Evolutionary conservation across 2,329 filamentous ascomycete species (phyloP).

Genomic region (Didymella glomerata): DNA sequence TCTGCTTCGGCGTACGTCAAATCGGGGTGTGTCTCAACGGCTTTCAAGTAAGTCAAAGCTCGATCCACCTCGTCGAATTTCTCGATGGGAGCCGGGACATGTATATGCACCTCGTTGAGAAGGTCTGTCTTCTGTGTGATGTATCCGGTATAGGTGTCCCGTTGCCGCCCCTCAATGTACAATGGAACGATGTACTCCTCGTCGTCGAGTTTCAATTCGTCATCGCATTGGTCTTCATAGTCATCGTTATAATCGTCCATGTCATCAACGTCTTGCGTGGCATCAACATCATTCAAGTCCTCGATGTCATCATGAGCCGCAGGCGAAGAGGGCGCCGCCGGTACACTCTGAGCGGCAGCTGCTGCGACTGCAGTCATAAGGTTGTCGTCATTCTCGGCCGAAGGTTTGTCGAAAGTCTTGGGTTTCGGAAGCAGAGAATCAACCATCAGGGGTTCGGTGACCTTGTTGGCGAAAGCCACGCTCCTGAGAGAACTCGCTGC

Average conservation of each 20-base stretch:
- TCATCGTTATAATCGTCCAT: slow-evolving; percentile 15
- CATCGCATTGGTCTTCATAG: slow-evolving; percentile 35
- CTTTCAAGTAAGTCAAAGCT: slow-evolving; percentile 32
- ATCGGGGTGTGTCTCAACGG: slow-evolving; percentile 46
- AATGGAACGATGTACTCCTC: slow-evolving; percentile 48
- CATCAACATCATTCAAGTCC: slow-evolving; percentile 11
- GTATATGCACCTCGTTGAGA: slow-evolving; percentile 24
- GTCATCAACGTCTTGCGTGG: slow-evolving; percentile 22
- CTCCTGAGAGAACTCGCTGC: slow-evolving; percentile 41
- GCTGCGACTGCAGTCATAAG: slow-evolving; percentile 11
- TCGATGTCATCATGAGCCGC: slow-evolving; percentile 28
- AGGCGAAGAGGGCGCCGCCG: not conserved
- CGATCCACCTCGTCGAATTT: slow-evolving; percentile 29
- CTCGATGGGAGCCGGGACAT: not conserved
- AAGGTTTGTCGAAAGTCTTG: not conserved
- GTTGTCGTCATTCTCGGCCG: slow-evolving; percentile 11
- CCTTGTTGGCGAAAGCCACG: slow-evolving; percentile 29
- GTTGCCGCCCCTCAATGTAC: slow-evolving; percentile 44
- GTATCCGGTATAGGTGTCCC: slow-evolving; percentile 32
- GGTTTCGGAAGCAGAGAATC: slow-evolving; percentile 6
- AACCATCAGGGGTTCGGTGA: slow-evolving; percentile 6
- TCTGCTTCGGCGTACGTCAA: slow-evolving; percentile 39
- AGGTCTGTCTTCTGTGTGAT: slow-evolving; percentile 32
- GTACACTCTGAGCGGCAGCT: not conserved
- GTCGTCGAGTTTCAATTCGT: slow-evolving; percentile 39